Base-by-base conservation (phyloP, 164 flowering plant species). In the Liriodendron chinense region DNA sequence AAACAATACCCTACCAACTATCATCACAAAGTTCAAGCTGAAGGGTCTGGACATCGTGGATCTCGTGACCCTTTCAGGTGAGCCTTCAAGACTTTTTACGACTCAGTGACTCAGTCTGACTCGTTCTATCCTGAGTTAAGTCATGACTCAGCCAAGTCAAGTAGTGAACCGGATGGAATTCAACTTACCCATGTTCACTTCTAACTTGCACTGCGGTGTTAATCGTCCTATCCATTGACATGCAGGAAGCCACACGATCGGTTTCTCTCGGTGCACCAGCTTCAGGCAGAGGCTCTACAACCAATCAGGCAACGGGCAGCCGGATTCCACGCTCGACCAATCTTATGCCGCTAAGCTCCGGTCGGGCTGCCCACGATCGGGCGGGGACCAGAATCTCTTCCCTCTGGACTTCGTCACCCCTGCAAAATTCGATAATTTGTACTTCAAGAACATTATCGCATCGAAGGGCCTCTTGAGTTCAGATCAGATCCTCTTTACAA, bases 221-320 rank as follows among this genome's bases (percentile, higher is more conserved):
- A 53, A 53, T 3, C 4, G 59, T 12, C 53, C 7, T 49, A 49
- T 7, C 25, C 43, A 2, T 65, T 25, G 8, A 2, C 18, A 50
- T 72, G 26, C 89, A 96, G 99, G 99, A 70, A 91, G 99, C 82
- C 99, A 96, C 87, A 96, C 99, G 18, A 91, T 96, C 1, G 99
- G 99, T 72, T 79, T 89, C 67, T 70, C 99, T 9, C 82, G 98
- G 73, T 96, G 99, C 86, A 86, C 94, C 26, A 88, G 90, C 80
- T 91, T 96, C 90, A 88, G 96, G 88, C 97, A 92, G 76, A 89
- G 99, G 84, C 91, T 96, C 4, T 94, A 96, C 93, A 90, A 92
- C 85, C 97, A 91, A 70, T 20, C 91, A 1, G 98, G 98, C 67
- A 88, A 92, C 34, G 95, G 92, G 18, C 75, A 73, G 68, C 93